A percentile compares a stretch with the other conserved stretches of the same genome.
These are phyloP conservation scores for Ascochyta clinopodiicola DNA, from an alignment of 2,329 filamentous ascomycete species.

Conservation along the genomic window DNA sequence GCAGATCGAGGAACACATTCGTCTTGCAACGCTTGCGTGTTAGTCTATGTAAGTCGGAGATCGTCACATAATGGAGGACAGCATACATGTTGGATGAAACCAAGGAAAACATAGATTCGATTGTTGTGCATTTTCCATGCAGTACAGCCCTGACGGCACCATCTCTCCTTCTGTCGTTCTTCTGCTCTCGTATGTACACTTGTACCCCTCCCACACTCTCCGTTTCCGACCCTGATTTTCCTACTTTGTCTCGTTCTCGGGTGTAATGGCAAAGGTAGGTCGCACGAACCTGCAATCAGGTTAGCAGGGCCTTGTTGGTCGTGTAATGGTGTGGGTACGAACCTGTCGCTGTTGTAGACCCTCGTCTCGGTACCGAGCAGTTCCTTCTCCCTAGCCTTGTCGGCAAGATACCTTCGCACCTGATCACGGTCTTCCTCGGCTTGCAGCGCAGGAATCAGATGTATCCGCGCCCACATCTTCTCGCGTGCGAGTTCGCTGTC, in stretches of 20 bases:
- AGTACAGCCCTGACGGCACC: constrained; percentile 5
- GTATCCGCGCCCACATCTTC: constrained; percentile 97
- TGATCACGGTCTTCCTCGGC: constrained; percentile 97
- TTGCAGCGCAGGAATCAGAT: constrained; percentile 91
- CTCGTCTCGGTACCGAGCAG: constrained; percentile 82
- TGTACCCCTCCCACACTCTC: constrained; percentile 4
- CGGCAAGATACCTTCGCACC: constrained; percentile 83
- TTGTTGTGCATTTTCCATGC: constrained; percentile 16
- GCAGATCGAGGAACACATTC: too few relatives aligned
- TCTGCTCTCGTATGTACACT: constrained; percentile 24
- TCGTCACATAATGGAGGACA: background rate
- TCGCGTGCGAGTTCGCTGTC: constrained; percentile 88
- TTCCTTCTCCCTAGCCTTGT: constrained; percentile 89
- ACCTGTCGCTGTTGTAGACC: constrained; percentile 90
- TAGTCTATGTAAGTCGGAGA: background rate
- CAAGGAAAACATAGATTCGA: constrained; percentile 19
- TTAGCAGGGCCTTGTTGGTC: constrained; percentile 9
- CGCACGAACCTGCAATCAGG: constrained; percentile 61
- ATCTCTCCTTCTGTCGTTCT: background rate
- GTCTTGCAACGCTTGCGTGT: background rate
- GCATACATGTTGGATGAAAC: background rate
- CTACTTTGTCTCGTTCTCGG: constrained; percentile 67
- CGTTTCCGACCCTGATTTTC: background rate
- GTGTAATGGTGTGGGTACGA: constrained; percentile 44
- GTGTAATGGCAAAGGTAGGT: constrained; percentile 78